Evolutionary conservation across 2,329 filamentous ascomycete species (phyloP).

Genomic region (Ophiostoma pallidulum): DNA sequence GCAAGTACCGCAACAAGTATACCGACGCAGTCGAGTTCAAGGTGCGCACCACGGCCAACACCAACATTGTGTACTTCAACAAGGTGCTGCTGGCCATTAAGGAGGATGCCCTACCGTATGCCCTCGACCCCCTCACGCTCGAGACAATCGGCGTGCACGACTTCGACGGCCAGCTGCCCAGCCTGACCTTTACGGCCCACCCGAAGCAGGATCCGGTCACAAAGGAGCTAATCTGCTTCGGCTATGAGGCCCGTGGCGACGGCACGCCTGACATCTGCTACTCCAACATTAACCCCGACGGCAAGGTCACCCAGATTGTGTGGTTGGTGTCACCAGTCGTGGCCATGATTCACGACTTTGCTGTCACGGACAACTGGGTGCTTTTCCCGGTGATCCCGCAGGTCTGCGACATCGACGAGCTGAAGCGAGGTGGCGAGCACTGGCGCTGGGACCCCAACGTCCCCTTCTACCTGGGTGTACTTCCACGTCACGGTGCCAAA

Average conservation of each 20-base stretch:
- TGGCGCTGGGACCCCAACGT: too few species aligned
- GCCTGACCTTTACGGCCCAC: slow-evolving; percentile 41
- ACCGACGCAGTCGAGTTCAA: slow-evolving; percentile 23
- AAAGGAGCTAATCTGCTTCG: slow-evolving; percentile 31
- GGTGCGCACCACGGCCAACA: slow-evolving; percentile 31
- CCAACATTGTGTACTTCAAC: slow-evolving; percentile 44
- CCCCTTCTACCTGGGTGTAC: too few species aligned
- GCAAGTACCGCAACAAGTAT: slow-evolving; percentile 20
- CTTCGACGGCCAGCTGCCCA: slow-evolving; percentile 38
- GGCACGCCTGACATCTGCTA: slow-evolving; percentile 27
- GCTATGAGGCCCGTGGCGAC: slow-evolving; percentile 31
- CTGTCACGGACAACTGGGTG: slow-evolving; percentile 30
- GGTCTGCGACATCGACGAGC: slow-evolving; percentile 28
- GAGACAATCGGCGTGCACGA: slow-evolving; percentile 40
- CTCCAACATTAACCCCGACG: slow-evolving; percentile 21
- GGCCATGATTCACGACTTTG: slow-evolving; percentile 31
- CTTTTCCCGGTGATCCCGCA: slow-evolving; percentile 26
- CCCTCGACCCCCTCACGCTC: slow-evolving; percentile 38
- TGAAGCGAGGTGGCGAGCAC: slow-evolving; percentile 29
- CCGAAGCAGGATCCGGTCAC: slow-evolving; percentile 42
- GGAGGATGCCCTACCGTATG: slow-evolving; percentile 41
- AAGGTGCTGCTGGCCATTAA: slow-evolving; percentile 44
- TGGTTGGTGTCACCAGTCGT: slow-evolving; percentile 26
- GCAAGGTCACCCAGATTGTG: slow-evolving; percentile 21
- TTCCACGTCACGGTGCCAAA: too few species aligned